These are phyloP conservation scores for Aphanomyces euteiches DNA, from an alignment of 352 stramenopile genomes.

Conservation along the genomic window DNA sequence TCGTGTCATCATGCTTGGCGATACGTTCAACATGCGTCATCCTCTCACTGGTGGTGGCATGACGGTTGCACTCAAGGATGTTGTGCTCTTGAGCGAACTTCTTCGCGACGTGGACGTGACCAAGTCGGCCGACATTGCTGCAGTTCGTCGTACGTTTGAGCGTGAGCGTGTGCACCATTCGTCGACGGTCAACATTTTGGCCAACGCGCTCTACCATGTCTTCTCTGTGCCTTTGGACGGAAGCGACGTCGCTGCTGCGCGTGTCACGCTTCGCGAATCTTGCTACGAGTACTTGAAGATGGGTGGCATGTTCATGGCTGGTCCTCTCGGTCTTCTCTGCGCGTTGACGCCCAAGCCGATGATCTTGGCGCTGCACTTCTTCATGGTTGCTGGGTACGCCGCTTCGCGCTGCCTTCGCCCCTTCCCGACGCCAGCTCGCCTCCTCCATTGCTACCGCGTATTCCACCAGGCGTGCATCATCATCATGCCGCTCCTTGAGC, in stretches of 20 bases:
- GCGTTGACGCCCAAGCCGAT: slow-evolving; percentile 41
- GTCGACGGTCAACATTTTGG: slow-evolving; percentile 51
- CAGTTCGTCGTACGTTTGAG: slow-evolving; percentile 30
- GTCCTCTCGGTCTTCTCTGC: slow-evolving; percentile 44
- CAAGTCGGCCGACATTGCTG: slow-evolving; percentile 17
- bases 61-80: slow-evolving; percentile 42
- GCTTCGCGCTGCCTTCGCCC: slow-evolving; percentile 35
- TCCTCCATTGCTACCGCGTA: slow-evolving; percentile 35
- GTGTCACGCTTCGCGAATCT: slow-evolving; percentile 37
- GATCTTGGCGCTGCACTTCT: slow-evolving; percentile 44
- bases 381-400: slow-evolving; percentile 44
- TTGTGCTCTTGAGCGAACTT: slow-evolving; percentile 36
- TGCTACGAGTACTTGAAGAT: slow-evolving; percentile 50
- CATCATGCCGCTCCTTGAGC: slow-evolving; percentile 45
- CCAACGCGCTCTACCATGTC: slow-evolving; percentile 45
- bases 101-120: slow-evolving; percentile 33
- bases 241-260: slow-evolving; percentile 19
- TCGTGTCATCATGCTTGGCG: slow-evolving; percentile 41
- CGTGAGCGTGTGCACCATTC: slow-evolving; percentile 34
- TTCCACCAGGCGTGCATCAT: slow-evolving; percentile 44
- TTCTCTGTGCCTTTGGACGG: slow-evolving; percentile 31
- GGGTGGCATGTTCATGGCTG: slow-evolving; percentile 39
- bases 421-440: slow-evolving; percentile 30
- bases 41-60: slow-evolving; percentile 51
- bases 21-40: slow-evolving; percentile 53